Conservation (phyloP, 768 basidiomycete species). For the Pulveroboletus sp. region DNA sequence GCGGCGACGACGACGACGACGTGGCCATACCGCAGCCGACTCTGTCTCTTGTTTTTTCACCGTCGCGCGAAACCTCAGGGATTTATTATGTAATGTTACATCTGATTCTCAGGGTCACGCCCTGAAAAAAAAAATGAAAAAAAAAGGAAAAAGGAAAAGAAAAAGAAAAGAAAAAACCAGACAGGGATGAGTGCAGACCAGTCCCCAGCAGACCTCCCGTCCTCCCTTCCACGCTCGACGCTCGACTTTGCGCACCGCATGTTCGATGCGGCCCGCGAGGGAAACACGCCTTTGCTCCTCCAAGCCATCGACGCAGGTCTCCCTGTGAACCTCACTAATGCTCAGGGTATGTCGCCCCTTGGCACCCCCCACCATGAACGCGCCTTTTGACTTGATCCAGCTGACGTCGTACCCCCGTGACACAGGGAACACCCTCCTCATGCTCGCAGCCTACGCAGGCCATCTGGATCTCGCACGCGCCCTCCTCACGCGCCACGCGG, state of each 20-base stretch:
- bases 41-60: neutral
- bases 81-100: neutral
- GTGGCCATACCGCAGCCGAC: conserved; percentile 1
- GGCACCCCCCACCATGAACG: too few species aligned
- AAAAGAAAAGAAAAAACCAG: too few species aligned
- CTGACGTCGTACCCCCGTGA: too few species aligned
- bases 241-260: conserved; percentile 58
- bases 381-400: too few species aligned
- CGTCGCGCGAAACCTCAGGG: neutral
- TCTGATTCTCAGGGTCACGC: too few species aligned
- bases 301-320: conserved; percentile 65
- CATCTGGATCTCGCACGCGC: conserved; percentile 49
- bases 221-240: conserved; percentile 33
- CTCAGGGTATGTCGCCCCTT: conserved; percentile 44
- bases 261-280: conserved; percentile 69
- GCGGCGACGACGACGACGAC: conserved; percentile 13
- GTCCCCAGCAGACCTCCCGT: neutral
- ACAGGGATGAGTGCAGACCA: neutral
- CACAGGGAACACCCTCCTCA: conserved; percentile 71
- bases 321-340: conserved; percentile 68
- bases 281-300: conserved; percentile 47
- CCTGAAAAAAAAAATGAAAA: too few species aligned
- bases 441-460: conserved; percentile 73
- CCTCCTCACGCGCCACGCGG: conserved; percentile 53
- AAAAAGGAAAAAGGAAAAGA: too few species aligned